Base-by-base conservation (phyloP, 306 rosid genomes). In the Inga oerstediana region DNA sequence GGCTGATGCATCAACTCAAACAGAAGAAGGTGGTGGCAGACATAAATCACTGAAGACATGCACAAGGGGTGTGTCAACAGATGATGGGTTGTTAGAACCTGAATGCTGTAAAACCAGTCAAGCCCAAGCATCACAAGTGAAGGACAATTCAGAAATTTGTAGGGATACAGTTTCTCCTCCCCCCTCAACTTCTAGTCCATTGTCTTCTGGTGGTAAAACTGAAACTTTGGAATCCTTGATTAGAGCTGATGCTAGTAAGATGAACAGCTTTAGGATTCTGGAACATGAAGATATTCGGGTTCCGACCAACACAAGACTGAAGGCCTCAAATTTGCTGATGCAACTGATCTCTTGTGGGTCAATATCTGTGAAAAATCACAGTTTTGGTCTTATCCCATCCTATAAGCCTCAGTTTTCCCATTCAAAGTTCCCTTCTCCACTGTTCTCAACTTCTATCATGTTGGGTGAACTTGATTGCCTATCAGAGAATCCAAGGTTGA, bases 261-360 rank as follows among this genome's bases (percentile, higher is more conserved):
- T 87, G 61, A 94, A 90, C 85, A 97, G 97, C 86, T 97, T 91
- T 79, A 93, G 99, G 88, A 90, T 94, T 84, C 82, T 87, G 78
- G 97, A 94, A 86, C 97, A 91, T 77, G 98, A 92, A 82, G 87
- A 88, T 15, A 62, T 89, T 83, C 90, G 84, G 65, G 84, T 90
- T 89, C 94, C 97, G 20, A 67, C 89, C 81, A 87, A 91, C 83
- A 85, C 95, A 48, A 91, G 94, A 88, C 82, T 90, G 77, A 97
- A 92, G 88, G 91, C 97, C 58, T 87, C 93, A 49, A 91, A 94
- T 88, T 86, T 92, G 87, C 84, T 97, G 76, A 90, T 97, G 99
- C 99, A 97, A 66, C 85, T 97, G 75, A 97, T 97, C 78, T 94
- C 99, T 2, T 97, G 99, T 66, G 99, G 99, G 72, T 97, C 99